Base-by-base conservation (phyloP, 1,284 basidiomycete genomes). In the Schizophyllum amplum region DNA sequence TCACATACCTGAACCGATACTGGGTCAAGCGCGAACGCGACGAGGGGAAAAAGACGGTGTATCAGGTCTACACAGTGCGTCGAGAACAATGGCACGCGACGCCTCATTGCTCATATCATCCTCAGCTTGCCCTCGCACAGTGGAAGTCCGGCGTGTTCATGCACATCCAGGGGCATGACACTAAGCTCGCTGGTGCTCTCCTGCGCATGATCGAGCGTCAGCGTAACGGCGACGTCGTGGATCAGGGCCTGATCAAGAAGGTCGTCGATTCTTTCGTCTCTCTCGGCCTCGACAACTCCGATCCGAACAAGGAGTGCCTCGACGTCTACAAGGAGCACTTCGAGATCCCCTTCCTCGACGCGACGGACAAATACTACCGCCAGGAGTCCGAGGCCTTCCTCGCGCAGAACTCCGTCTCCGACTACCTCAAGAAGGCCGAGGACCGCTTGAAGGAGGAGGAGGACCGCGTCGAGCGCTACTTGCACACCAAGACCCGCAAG, bases 1-100 rank as follows among this genome's bases (percentile, higher is more conserved):
- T 98, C 77, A 90, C 92, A 21, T 98, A 98, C 73, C 84, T 98
- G 60, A 98, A 99, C 71, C 91, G 96, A 59, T 94, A 98, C 74
- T 99, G 97, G 97, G 95, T 99, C 53, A 98, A 97, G 75, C 85
- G 96, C 51, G 95, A 99, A 71, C 89, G 96, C 69, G 97, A 99
- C 66, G 96, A 99, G 70, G 97, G 97, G 4, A 83, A 94, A 67
- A 98, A 95, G 73, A 89, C 90, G 54, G 90, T 98, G 48, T 98
- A 97, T 72, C 87, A 86, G 4, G 92, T 99, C 24, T 99, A 98
- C 73, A 99, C 95, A 25, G 94, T 96, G 68, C 66, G 90, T 78
- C n/a, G 47, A 22, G 48, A 22, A 11, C 33, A 42, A 17, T 42
- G 33, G 6, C 22, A 22, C 42, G 4, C 33, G 33, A 46, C 20